A percentile compares a stretch with the other conserved stretches of the same genome.
phyloP scores from a whole-genome alignment of 257 asterid species.

The Gentiana straminea region DNA sequence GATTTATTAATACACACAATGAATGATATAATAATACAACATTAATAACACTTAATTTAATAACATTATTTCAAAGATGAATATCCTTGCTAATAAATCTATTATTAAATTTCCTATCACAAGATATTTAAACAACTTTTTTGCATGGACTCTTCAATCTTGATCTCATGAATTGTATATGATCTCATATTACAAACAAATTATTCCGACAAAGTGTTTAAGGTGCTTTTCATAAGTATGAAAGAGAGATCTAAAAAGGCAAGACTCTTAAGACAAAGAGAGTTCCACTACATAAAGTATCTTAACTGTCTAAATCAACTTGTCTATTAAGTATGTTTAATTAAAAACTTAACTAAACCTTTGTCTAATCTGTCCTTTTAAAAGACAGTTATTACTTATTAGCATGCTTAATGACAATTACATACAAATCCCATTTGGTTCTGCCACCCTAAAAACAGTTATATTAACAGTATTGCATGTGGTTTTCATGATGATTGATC shows the following conservation, averaged over 20 bases:
- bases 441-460: conserved; percentile 11
- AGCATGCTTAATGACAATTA: conserved; percentile 5
- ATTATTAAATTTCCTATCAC: too few relatives aligned
- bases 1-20: too few relatives aligned
- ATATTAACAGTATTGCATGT: conserved; percentile 28
- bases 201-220: conserved; percentile 15
- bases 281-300: neutral
- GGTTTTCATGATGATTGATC: conserved; percentile 38
- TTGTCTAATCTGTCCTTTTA: neutral
- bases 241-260: conserved; percentile 7
- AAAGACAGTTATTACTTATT: neutral
- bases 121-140: neutral
- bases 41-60: too few relatives aligned
- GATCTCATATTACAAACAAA: conserved; percentile 9
- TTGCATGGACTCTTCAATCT: too few relatives aligned
- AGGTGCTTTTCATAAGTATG: conserved; percentile 5
- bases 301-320: conserved; percentile 2
- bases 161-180: neutral
- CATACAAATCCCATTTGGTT: conserved; percentile 9
- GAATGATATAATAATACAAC: too few relatives aligned
- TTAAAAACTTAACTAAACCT: neutral
- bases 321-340: neutral
- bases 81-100: too few relatives aligned
- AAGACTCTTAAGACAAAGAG: conserved; percentile 12
- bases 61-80: too few relatives aligned